Conservation (phyloP, 306 rosid genomes). For the Begonia peltatifolia region DNA sequence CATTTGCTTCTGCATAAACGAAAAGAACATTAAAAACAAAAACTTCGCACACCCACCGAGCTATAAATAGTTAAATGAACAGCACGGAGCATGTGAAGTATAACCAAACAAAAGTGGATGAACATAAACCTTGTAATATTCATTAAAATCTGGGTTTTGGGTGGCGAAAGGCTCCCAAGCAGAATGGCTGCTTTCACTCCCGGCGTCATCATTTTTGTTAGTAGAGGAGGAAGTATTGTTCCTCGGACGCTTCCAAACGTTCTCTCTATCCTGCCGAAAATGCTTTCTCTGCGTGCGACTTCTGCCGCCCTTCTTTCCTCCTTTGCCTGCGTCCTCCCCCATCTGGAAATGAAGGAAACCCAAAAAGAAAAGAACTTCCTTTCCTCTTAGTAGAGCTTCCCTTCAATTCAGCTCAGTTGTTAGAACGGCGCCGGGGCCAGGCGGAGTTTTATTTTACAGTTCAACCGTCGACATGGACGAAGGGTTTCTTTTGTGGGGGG, state of each 20-base stretch:
- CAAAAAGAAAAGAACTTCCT: too few relatives aligned
- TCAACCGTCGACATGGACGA: too few relatives aligned
- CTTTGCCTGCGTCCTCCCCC: slow-evolving; percentile 9
- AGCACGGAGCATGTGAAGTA: not conserved
- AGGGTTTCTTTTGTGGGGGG: too few relatives aligned
- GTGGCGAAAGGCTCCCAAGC: slow-evolving; percentile 70
- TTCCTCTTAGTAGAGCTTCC: too few relatives aligned
- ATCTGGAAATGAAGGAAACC: not conserved
- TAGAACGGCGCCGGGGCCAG: too few relatives aligned
- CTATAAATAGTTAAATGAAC: not conserved
- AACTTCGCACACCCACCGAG: not conserved
- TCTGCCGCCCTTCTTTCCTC: slow-evolving; percentile 44
- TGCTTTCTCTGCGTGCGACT: slow-evolving; percentile 84
- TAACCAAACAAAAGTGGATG: not conserved
- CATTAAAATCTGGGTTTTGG: slow-evolving; percentile 47
- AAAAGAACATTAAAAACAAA: not conserved
- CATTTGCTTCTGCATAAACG: slow-evolving; percentile 36
- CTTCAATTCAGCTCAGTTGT: too few relatives aligned
- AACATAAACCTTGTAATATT: slow-evolving; percentile 46
- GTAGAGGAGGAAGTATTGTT: slow-evolving; percentile 32
- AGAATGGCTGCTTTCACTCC: slow-evolving; percentile 13
- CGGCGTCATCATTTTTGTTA: slow-evolving; percentile 4
- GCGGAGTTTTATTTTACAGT: too few relatives aligned
- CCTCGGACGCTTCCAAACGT: slow-evolving; percentile 86
- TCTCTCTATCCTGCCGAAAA: slow-evolving; percentile 68